Conservation (phyloP, 2,329 filamentous ascomycete genomes). For the Fonsecaea multimorphosa region DNA sequence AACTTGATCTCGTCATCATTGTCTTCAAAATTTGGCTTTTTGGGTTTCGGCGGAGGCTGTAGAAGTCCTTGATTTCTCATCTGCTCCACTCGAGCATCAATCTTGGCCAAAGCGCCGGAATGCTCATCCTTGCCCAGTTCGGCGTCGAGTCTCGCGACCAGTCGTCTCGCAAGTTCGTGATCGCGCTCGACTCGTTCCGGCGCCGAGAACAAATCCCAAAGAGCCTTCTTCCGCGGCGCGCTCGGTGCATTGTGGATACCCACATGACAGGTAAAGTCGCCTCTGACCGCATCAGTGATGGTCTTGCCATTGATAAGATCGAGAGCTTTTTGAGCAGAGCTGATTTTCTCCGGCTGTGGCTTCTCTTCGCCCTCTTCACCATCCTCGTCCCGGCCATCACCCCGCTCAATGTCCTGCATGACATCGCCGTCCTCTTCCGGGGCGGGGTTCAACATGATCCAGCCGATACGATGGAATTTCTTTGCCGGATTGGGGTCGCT, state of each 20-base stretch:
- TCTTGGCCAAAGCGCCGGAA: slow-evolving; percentile 76
- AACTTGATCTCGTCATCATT: slow-evolving; percentile 56
- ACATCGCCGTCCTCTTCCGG: slow-evolving; percentile 66
- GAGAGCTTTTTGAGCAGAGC: slow-evolving; percentile 81
- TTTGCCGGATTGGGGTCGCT: slow-evolving; percentile 97
- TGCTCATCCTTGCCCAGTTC: slow-evolving; percentile 72
- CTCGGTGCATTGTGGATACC: slow-evolving; percentile 90
- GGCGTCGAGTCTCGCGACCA: slow-evolving; percentile 83
- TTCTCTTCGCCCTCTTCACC: slow-evolving; percentile 67
- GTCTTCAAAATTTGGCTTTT: slow-evolving; percentile 58
- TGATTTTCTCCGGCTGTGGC: slow-evolving; percentile 41
- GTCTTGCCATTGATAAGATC: slow-evolving; percentile 98
- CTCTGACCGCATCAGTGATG: slow-evolving; percentile 89
- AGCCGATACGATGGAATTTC: slow-evolving; percentile 95
- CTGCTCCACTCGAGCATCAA: slow-evolving; percentile 86
- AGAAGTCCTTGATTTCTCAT: slow-evolving; percentile 77
- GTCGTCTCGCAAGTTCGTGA: slow-evolving; percentile 77
- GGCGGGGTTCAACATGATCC: slow-evolving; percentile 91
- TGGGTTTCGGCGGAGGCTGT: slow-evolving; percentile 65
- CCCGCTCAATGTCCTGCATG: slow-evolving; percentile 63
- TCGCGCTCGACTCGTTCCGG: slow-evolving; percentile 94
- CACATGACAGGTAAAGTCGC: slow-evolving; percentile 97
- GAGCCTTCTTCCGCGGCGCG: slow-evolving; percentile 87
- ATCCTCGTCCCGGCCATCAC: slow-evolving; percentile 74
- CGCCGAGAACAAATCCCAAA: slow-evolving; percentile 95